These are phyloP conservation scores for Trichoderma sp. DNA, from an alignment of 2,329 filamentous ascomycete species.

Conservation along the genomic window DNA sequence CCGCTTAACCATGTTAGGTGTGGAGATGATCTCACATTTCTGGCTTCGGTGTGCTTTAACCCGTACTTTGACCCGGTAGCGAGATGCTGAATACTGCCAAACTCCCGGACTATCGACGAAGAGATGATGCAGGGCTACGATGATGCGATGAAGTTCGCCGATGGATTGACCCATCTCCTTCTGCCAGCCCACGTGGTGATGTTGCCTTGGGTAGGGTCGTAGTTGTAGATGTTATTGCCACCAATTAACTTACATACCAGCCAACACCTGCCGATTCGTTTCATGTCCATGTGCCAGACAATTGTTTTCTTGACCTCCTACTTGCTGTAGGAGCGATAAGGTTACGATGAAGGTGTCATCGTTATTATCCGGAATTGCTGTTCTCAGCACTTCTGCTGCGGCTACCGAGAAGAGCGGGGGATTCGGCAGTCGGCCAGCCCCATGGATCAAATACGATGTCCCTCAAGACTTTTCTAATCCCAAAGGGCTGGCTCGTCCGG, in stretches of 20 bases:
- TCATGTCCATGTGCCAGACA: not conserved
- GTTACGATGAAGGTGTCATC: not conserved
- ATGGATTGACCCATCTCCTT: not conserved
- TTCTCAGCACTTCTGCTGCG: not conserved
- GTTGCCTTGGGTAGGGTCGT: not conserved
- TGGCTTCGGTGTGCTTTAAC: not conserved
- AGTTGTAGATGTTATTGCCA: not conserved
- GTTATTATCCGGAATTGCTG: not conserved
- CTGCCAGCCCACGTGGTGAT: not conserved
- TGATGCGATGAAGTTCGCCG: conserved; percentile 3
- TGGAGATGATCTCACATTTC: not conserved
- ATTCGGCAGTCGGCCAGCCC: not conserved
- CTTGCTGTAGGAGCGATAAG: not conserved
- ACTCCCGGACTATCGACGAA: not conserved
- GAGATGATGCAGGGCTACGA: not conserved
- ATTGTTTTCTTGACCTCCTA: not conserved
- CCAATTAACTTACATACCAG: not conserved
- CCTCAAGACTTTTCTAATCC: not conserved
- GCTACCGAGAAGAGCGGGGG: not conserved
- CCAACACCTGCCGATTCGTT: not conserved
- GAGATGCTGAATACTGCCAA: not conserved
- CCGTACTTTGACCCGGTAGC: not conserved
- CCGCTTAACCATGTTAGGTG: not conserved
- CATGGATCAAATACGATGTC: not conserved
- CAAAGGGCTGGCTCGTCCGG: not conserved